phyloP scores from a whole-genome alignment of 148 eudicot genomes.

The Arctostaphylos glauca region DNA sequence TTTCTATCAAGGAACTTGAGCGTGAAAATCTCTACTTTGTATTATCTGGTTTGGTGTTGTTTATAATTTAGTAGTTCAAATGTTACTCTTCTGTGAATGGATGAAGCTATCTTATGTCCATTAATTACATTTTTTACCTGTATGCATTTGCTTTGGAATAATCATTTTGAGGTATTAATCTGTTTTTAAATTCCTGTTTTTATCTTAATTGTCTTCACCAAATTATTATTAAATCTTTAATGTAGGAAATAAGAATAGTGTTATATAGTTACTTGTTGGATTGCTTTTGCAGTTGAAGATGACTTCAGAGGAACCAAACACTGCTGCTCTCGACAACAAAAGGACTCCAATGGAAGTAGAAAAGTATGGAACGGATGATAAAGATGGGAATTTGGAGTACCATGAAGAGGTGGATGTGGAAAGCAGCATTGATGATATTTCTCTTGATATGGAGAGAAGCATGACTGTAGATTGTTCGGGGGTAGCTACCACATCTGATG shows the following conservation, averaged over 20 bases:
- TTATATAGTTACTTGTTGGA: conserved; percentile 10
- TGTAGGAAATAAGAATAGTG: conserved; percentile 13
- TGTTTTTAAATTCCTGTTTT: not conserved
- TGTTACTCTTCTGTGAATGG: not conserved
- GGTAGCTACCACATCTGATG: conserved; percentile 24
- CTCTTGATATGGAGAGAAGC: conserved; percentile 45
- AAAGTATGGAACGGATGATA: conserved; percentile 28
- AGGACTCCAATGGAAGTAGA: conserved; percentile 32
- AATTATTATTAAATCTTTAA: not conserved
- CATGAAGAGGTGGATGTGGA: conserved; percentile 48
- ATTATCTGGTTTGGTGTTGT: not conserved
- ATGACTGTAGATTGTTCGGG: conserved; percentile 27
- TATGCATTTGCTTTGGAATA: not conserved
- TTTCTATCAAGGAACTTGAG: not conserved
- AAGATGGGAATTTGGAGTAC: conserved; percentile 40
- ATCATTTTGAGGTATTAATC: not conserved
- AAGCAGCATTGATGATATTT: conserved; percentile 47
- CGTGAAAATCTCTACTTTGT: not conserved
- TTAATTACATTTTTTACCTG: not conserved
- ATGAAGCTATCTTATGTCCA: not conserved
- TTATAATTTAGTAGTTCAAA: not conserved
- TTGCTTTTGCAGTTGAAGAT: conserved; percentile 58
- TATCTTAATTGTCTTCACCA: not conserved
- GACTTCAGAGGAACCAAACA: conserved; percentile 29
- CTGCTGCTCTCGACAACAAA: conserved; percentile 25